Conservation (phyloP, 75 land plant species). For the Gnetum montanum region DNA sequence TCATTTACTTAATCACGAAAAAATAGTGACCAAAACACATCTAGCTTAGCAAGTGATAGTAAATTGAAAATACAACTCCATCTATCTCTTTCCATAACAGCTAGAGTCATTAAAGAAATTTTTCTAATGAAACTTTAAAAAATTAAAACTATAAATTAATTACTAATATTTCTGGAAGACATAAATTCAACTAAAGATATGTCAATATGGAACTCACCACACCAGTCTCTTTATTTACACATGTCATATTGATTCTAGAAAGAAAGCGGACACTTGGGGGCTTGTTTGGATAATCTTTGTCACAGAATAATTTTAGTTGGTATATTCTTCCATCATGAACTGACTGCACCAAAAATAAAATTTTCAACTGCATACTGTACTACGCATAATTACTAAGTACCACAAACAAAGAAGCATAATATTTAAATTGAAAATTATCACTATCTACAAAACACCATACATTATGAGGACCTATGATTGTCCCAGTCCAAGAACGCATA, state of each 20-base stretch:
- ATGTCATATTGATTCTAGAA: constrained; percentile 82
- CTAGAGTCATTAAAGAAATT: too few relatives aligned
- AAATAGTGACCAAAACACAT: too few relatives aligned
- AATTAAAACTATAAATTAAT: too few relatives aligned
- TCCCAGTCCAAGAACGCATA: constrained; percentile 75
- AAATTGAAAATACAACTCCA: too few relatives aligned
- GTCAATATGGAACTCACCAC: constrained; percentile 51
- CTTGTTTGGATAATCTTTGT: constrained; percentile 67
- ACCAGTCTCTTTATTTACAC: constrained; percentile 81
- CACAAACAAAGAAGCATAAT: neutral
- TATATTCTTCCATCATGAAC: constrained; percentile 83
- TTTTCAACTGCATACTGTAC: neutral
- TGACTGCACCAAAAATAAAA: constrained; percentile 41
- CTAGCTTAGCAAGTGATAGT: too few relatives aligned
- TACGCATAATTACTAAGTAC: neutral
- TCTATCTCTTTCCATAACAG: too few relatives aligned
- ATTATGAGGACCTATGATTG: constrained; percentile 78
- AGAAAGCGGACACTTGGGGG: constrained; percentile 71
- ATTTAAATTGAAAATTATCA: too few relatives aligned
- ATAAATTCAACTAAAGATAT: too few relatives aligned
- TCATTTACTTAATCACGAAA: too few relatives aligned
- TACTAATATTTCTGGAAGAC: too few relatives aligned
- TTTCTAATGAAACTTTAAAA: too few relatives aligned
- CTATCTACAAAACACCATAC: constrained; percentile 62
- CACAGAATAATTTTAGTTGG: constrained; percentile 68